These are phyloP conservation scores for Lachnum nothofagi DNA, from an alignment of 2,329 filamentous ascomycete species.

Conservation along the genomic window DNA sequence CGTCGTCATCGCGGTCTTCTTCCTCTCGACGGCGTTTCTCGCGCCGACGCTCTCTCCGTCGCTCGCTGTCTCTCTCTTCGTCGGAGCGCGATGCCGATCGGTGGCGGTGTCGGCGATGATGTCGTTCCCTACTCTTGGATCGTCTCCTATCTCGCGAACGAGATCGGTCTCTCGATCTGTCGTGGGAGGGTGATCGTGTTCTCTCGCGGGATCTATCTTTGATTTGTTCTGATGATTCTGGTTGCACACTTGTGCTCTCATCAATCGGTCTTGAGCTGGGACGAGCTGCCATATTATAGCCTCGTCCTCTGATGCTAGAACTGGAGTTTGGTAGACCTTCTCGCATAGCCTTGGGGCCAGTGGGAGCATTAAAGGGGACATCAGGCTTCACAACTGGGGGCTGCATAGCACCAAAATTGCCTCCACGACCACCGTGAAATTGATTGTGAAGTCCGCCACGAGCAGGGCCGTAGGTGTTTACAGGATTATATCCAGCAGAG, in stretches of 20 bases:
- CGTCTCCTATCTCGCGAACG: conserved; percentile 31
- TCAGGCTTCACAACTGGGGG: conserved; percentile 32
- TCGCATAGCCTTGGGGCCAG: conserved; percentile 90
- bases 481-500: conserved; percentile 23
- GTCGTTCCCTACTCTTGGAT: conserved; percentile 22
- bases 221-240: conserved; percentile 17
- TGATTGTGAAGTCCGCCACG: conserved; percentile 35
- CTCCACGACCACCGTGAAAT: conserved; percentile 33
- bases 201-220: conserved; percentile 23
- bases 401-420: conserved; percentile 37
- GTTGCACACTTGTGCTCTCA: conserved; percentile 26
- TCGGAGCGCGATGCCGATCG: conserved; percentile 29
- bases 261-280: conserved; percentile 23
- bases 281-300: conserved; percentile 36
- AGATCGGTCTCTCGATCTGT: conserved; percentile 29
- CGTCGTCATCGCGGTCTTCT: conserved; percentile 20
- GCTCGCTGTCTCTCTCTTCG: conserved; percentile 31
- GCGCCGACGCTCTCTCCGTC: conserved; percentile 29
- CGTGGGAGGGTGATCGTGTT: conserved; percentile 25
- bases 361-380: conserved; percentile 70
- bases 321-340: conserved; percentile 81
- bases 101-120: conserved; percentile 29
- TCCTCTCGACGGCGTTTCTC: conserved; percentile 29
- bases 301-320: conserved; percentile 55
- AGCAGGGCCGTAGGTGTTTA: conserved; percentile 28